Conservation (phyloP, 805 yeast species). For the Ogataea paradorogensis region DNA sequence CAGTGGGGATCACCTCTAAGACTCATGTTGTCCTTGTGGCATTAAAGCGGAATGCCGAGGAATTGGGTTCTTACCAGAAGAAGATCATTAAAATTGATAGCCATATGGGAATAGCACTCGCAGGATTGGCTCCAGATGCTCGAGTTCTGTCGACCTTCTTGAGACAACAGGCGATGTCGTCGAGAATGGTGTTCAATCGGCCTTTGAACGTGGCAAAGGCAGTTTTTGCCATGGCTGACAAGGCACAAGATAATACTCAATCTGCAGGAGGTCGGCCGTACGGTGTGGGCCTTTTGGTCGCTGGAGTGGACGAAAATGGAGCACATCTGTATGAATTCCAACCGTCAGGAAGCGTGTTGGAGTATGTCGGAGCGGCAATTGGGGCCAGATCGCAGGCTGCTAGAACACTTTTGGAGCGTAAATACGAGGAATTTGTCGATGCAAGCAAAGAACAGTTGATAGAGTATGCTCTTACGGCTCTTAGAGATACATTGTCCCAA, state of each 20-base stretch:
- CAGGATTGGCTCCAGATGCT: conserved; percentile 98
- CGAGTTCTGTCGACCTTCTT: conserved; percentile 85
- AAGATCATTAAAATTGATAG: conserved; percentile 88
- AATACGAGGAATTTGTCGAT: conserved; percentile 62
- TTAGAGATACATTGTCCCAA: conserved; percentile 91
- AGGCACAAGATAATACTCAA: conserved; percentile 96
- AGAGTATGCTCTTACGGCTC: conserved; percentile 81
- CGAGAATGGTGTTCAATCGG: conserved; percentile 80
- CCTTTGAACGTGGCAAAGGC: conserved; percentile 82
- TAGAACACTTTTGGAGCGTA: conserved; percentile 89
- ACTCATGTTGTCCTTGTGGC: conserved; percentile 91
- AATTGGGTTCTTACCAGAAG: conserved; percentile 93
- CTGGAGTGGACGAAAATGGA: conserved; percentile 91
- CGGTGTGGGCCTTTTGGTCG: conserved; percentile 90
- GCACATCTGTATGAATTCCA: conserved; percentile 93
- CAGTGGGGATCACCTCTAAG: conserved; percentile 87
- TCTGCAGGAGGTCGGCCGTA: conserved; percentile 96
- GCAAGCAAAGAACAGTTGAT: conserved; percentile 69
- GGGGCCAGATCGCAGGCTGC: conserved; percentile 99
- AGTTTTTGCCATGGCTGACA: conserved; percentile 84
- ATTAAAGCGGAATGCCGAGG: conserved; percentile 94
- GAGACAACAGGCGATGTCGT: conserved; percentile 87
- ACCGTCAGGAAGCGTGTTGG: conserved; percentile 92
- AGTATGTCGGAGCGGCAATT: conserved; percentile 89
- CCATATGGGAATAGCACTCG: conserved; percentile 91